Conservation (phyloP, 345 rosid genomes). For the Stellera chamaejasme region DNA sequence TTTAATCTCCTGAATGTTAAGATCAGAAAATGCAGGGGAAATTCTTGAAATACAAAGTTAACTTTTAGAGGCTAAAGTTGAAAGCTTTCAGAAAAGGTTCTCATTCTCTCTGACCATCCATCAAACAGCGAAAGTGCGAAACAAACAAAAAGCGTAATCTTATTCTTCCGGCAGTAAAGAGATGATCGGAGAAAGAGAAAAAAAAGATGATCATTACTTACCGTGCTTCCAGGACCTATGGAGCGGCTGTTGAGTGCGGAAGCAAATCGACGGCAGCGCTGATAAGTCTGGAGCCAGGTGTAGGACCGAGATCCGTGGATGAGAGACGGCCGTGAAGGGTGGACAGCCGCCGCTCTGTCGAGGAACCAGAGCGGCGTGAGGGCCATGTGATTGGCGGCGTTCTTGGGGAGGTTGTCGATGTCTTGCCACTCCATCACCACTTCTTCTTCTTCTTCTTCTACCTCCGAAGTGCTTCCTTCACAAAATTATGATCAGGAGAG, state of each 20-base stretch:
- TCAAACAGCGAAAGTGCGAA: no score
- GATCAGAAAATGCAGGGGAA: no score
- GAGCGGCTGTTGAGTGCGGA: conserved; percentile 67
- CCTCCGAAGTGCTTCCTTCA: no score
- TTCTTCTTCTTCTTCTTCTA: no score
- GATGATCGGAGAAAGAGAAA: not conserved
- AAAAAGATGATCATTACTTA: conserved; percentile 6
- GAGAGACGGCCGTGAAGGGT: conserved; percentile 58
- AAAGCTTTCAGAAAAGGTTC: no score
- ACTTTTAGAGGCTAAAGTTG: no score
- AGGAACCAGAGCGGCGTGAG: conserved; percentile 85
- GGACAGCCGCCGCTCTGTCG: conserved; percentile 73
- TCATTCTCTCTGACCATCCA: no score
- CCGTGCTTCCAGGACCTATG: conserved; percentile 71
- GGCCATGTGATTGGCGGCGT: conserved; percentile 73
- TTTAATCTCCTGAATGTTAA: no score
- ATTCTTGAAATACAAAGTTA: no score
- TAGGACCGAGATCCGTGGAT: conserved; percentile 53
- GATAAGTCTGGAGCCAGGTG: conserved; percentile 80
- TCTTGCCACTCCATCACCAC: conserved; percentile 35
- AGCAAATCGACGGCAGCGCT: conserved; percentile 78
- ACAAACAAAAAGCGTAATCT: no score
- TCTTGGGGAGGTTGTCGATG: conserved; percentile 80
- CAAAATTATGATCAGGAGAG: no score
- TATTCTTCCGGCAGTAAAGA: not conserved